phyloP scores from a whole-genome alignment of 371 early-diverging fungal genomes.

The Zychaea mexicana region DNA sequence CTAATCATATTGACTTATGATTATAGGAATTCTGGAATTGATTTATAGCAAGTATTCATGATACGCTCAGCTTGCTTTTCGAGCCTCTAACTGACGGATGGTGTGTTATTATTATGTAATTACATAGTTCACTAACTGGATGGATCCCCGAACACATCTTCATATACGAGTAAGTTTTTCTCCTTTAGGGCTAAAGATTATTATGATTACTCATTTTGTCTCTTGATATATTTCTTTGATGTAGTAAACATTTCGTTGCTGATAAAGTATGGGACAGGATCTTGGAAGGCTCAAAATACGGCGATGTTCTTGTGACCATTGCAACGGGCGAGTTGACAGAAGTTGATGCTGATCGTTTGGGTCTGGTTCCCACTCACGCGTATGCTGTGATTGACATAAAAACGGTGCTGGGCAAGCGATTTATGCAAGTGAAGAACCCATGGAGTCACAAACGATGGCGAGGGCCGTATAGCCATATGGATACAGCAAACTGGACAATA shows the following conservation, averaged over 20 bases:
- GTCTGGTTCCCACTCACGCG: slow-evolving; percentile 87
- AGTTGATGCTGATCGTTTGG: slow-evolving; percentile 65
- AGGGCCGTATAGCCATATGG: slow-evolving; percentile 79
- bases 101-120: background rate
- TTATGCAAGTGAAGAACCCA: slow-evolving; percentile 82
- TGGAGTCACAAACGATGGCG: slow-evolving; percentile 91
- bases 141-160: slow-evolving; percentile 94
- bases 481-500: slow-evolving; percentile 72
- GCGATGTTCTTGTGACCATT: slow-evolving; percentile 64
- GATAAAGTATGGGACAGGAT: slow-evolving; percentile 80
- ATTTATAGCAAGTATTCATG: slow-evolving; percentile 68
- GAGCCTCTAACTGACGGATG: background rate
- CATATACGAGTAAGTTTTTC: slow-evolving; percentile 63
- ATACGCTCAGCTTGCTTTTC: too few relatives aligned
- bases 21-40: slow-evolving; percentile 83
- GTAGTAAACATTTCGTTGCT: slow-evolving; percentile 55
- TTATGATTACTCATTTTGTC: too few relatives aligned
- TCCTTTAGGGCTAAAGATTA: background rate
- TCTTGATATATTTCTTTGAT: too few relatives aligned
- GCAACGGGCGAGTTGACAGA: slow-evolving; percentile 78
- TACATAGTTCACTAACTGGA: slow-evolving; percentile 75
- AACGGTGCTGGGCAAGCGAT: slow-evolving; percentile 26
- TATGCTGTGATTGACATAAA: slow-evolving; percentile 81
- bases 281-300: slow-evolving; percentile 67
- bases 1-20: too few relatives aligned